Base-by-base conservation (phyloP, 805 yeast species). In the Lipomyces orientalis region DNA sequence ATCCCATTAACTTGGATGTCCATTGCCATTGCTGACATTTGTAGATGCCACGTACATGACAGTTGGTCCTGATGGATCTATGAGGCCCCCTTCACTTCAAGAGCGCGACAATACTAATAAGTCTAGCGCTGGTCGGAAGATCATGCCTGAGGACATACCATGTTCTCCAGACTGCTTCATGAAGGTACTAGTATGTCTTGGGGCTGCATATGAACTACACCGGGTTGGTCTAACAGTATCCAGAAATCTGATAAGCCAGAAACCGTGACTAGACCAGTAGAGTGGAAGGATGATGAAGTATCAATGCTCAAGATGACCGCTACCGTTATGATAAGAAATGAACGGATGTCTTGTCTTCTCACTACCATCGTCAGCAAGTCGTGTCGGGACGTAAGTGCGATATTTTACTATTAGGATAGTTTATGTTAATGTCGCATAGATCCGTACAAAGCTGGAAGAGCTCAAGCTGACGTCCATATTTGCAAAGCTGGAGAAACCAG, bases 261-360 rank as follows among this genome's bases (percentile, higher is more conserved):
- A 57, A 31, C 22, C 60, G 4, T 25, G n/a, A 25, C 43, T 14
- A 43, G n/a, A 3, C 22, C 49, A 16, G 49, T 43, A 8, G 62
- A 55, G 34, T 68, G 70, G 70, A n/a, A 56, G 9, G 70, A 67
- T n/a, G 71, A 68, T 7, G 71, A 68, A 10, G 5, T 62, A 7
- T 31, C 66, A 16, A n/a, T 68, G 37, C 12, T 68, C 33, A 62
- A 66, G 39, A 68, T 65, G 67, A 68, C 71, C 6, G 66, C 56
- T 6, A 62, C 39, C 12, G 66, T 63, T 8, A 59, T 68, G 67
- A 31, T 43, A 12, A 60, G 56, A 35, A 68, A 68, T 39, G 57
- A 33, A n/a, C 61, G 69, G 33, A 62, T 60, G 4, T 43, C 70
- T 2, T 68, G 71, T 34, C 57, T 68, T 22, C 57, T 68, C 58